Evolutionary conservation across 1,284 basidiomycete genomes (phyloP).

Genomic region (Tilletia setariae): DNA sequence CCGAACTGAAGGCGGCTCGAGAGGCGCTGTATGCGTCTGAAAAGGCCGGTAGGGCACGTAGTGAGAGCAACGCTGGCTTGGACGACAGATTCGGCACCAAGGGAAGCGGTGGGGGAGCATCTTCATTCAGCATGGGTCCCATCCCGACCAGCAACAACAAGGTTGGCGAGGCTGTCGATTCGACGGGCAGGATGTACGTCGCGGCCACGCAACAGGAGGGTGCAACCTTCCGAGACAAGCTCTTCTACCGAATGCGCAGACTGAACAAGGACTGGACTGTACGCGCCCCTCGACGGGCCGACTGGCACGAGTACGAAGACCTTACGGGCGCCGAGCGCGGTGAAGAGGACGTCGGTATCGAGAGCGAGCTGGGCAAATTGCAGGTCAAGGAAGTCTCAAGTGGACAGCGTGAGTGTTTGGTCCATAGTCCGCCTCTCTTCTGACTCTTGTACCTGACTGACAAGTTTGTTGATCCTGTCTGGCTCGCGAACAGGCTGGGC

Average conservation of each 20-base stretch:
- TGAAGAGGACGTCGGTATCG: slow-evolving; percentile 52
- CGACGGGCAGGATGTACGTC: neutral
- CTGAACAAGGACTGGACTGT: slow-evolving; percentile 21
- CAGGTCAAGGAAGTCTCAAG: slow-evolving; percentile 41
- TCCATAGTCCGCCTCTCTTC: neutral
- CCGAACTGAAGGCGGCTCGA: slow-evolving; percentile 14
- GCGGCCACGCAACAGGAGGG: neutral
- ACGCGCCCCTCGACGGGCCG: slow-evolving; percentile 21
- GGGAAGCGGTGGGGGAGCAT: neutral
- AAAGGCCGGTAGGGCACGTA: neutral
- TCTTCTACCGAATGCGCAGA: slow-evolving; percentile 17
- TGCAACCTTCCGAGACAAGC: neutral
- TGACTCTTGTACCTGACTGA: neutral
- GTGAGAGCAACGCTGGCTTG: neutral
- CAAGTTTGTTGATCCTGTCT: neutral
- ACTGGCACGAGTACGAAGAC: slow-evolving; percentile 50
- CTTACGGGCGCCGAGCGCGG: slow-evolving; percentile 47
- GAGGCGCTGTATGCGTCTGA: neutral
- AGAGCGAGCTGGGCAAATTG: slow-evolving; percentile 47
- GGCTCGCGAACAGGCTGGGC: neutral
- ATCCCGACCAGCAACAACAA: too few species aligned
- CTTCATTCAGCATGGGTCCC: neutral
- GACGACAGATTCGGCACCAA: neutral
- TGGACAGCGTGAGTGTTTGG: slow-evolving; percentile 27
- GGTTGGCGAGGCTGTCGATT: too few species aligned